Evolutionary conservation across 2,329 filamentous ascomycete genomes (phyloP).

Genomic region (Neofusicoccum kwambonambiense): DNA sequence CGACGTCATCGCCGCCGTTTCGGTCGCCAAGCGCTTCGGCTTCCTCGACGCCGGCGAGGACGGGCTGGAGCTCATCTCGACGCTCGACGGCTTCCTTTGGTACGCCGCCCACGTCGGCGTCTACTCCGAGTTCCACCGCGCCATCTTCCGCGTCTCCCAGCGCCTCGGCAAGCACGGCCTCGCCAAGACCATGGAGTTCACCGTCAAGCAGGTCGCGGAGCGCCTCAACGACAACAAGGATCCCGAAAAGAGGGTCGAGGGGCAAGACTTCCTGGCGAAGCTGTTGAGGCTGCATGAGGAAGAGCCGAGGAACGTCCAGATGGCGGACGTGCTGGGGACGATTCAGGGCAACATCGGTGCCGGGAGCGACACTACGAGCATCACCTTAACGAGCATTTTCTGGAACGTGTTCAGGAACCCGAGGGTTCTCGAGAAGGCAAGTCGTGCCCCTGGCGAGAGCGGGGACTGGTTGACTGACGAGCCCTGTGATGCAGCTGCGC

Average conservation of each 20-base stretch:
- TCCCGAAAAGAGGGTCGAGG: not conserved
- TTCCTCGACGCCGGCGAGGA: conserved; percentile 50
- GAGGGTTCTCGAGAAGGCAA: conserved; percentile 19
- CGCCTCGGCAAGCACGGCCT: conserved; percentile 29
- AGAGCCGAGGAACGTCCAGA: conserved; percentile 44
- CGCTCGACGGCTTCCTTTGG: conserved; percentile 34
- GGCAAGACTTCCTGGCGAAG: conserved; percentile 40
- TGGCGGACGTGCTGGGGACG: conserved; percentile 32
- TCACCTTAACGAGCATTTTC: conserved; percentile 47
- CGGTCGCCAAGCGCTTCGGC: conserved; percentile 35
- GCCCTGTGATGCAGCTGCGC: not conserved
- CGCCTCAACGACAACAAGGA: not conserved
- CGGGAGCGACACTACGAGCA: conserved; percentile 49
- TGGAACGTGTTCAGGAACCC: conserved; percentile 45
- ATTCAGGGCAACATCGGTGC: conserved; percentile 38
- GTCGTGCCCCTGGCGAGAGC: not conserved
- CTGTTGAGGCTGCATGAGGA: conserved; percentile 41
- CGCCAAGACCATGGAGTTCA: not conserved
- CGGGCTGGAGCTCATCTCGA: conserved; percentile 43
- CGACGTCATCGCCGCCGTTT: conserved; percentile 54
- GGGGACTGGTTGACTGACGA: not conserved
- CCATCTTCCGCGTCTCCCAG: conserved; percentile 33
- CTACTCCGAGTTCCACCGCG: conserved; percentile 40
- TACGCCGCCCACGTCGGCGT: conserved; percentile 45
- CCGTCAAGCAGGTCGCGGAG: not conserved